These are phyloP conservation scores for Carex littledalei DNA, from an alignment of 176 grass and related monocot genomes.

Conservation along the genomic window DNA sequence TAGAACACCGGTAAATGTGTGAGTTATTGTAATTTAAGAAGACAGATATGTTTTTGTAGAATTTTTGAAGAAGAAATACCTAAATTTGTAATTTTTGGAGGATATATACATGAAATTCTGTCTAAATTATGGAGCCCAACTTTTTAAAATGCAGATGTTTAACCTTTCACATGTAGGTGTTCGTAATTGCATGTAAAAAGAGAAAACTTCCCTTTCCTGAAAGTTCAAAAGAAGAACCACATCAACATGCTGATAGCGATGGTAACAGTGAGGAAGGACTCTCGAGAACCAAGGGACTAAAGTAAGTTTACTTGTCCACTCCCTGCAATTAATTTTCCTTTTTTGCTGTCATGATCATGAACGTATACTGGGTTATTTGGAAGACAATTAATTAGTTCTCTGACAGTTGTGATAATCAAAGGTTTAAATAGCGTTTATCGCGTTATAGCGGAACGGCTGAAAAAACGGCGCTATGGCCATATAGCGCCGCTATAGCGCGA, in stretches of 20 bases:
- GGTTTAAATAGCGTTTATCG: too few species aligned
- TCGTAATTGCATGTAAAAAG: slow-evolving; percentile 51
- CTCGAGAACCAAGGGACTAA: slow-evolving; percentile 37
- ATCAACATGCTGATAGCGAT: slow-evolving; percentile 21
- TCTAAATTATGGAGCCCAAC: not conserved
- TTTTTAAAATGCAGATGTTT: not conserved
- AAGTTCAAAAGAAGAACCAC: slow-evolving; percentile 22
- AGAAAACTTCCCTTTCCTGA: slow-evolving; percentile 39
- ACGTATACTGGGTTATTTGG: not conserved
- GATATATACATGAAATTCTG: too few species aligned
- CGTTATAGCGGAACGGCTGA: too few species aligned
- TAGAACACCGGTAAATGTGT: too few species aligned
- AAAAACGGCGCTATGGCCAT: too few species aligned
- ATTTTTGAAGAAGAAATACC: too few species aligned
- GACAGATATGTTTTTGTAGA: too few species aligned
- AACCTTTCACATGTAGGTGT: slow-evolving; percentile 32
- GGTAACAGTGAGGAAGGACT: slow-evolving; percentile 22
- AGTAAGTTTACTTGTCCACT: slow-evolving; percentile 26
- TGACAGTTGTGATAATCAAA: not conserved
- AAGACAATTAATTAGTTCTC: not conserved
- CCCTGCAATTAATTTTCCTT: not conserved
- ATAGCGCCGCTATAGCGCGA: too few species aligned
- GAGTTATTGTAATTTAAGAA: too few species aligned
- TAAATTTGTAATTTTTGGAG: too few species aligned
- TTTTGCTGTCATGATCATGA: not conserved